Evolutionary conservation across 2,329 filamentous ascomycete species (phyloP).

Genomic region (Beauveria medogensis): DNA sequence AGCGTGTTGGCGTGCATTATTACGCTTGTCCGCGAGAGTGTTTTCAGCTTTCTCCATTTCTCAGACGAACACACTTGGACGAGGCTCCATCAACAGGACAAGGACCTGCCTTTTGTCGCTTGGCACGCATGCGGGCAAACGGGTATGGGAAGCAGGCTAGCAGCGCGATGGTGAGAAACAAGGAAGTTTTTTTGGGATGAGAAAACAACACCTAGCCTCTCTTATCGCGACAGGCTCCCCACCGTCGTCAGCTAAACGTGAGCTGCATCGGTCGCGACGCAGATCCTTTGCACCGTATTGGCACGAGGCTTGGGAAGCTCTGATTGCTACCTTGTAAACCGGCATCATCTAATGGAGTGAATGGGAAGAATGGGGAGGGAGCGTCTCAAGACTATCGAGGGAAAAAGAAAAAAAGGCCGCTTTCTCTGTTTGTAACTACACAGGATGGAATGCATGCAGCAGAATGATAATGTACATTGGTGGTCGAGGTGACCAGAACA

Average conservation of each 20-base stretch:
- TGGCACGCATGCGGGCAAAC: not conserved
- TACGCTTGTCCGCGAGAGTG: not conserved
- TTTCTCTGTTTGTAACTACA: slow-evolving; percentile 9
- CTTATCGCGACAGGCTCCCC: not conserved
- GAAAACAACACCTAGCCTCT: not conserved
- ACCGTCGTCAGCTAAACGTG: not conserved
- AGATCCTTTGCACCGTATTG: not conserved
- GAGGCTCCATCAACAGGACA: not conserved
- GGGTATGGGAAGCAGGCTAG: not conserved
- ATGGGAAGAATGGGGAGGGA: no score
- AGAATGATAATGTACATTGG: slow-evolving; percentile 6
- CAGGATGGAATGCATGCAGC: not conserved
- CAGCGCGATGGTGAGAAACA: not conserved
- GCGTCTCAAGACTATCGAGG: no score
- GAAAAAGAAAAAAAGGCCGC: not conserved
- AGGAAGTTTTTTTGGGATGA: not conserved
- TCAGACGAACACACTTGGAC: not conserved
- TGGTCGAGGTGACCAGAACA: not conserved
- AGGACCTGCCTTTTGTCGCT: not conserved
- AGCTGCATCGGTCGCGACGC: not conserved
- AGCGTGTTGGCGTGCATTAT: no score
- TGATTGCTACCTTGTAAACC: not conserved
- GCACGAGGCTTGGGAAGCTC: not conserved
- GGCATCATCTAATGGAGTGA: not conserved
- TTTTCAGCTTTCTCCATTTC: not conserved